Conservation (phyloP, 169 alveolate species). For the Besnoitia besnoiti region DNA sequence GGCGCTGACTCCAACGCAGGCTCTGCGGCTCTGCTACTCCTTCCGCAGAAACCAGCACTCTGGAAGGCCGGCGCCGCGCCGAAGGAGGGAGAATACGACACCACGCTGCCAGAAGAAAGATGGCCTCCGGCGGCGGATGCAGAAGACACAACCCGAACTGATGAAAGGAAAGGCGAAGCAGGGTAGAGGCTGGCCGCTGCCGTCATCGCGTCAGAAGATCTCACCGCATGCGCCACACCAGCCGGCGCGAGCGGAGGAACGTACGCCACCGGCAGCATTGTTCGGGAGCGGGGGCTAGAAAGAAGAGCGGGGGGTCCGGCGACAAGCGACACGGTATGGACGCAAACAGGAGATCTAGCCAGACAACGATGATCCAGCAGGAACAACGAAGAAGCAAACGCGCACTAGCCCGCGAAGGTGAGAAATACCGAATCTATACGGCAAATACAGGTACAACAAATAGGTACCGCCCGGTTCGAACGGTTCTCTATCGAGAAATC, state of each 20-base stretch:
- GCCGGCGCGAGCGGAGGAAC: neutral
- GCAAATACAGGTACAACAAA: no score
- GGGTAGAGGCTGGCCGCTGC: neutral
- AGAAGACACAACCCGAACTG: neutral
- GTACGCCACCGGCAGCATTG: conserved; percentile 6
- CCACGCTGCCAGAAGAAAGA: neutral
- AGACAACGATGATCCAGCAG: no score
- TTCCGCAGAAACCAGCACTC: neutral
- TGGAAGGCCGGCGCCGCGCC: neutral
- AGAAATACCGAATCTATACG: no score
- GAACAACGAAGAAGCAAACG: no score
- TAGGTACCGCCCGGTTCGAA: no score
- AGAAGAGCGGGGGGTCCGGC: neutral
- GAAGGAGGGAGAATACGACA: neutral
- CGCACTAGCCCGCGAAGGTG: no score
- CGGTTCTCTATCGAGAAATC: no score
- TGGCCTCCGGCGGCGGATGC: neutral
- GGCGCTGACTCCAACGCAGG: neutral
- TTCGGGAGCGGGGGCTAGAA: neutral
- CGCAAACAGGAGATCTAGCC: no score
- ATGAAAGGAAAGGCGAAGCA: neutral
- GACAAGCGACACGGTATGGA: no score
- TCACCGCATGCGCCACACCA: conserved; percentile 4
- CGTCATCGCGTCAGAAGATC: neutral
- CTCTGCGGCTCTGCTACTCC: neutral